Base-by-base conservation (phyloP, 139 green algal species). In the Picochlorum sp. region DNA sequence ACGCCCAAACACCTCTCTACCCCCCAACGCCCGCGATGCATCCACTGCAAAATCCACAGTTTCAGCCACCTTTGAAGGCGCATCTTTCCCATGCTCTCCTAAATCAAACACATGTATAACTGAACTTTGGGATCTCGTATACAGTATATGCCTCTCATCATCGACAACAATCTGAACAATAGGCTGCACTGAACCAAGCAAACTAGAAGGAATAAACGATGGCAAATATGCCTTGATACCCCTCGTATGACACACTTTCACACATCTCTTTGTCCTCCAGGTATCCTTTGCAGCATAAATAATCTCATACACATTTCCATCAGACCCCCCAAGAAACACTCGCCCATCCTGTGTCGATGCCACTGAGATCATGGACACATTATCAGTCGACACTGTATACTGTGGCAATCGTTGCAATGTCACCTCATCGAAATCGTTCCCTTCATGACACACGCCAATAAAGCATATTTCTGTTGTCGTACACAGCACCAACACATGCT, bases 221-320 rank as follows among this genome's bases (percentile, higher is more conserved):
- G 78, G 83, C 46, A 90, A 69, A 50, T 85, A 70, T 63, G 80
- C 69, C 61, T 78, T 58, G 24, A 91, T 62, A 52, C 80, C 66
- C n/a, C 77, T 63, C 0, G 81, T 91, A 56, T 80, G 68, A 56
- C 65, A 75, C 9, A 78, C 84, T 82, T 90, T 93, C 32, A 32
- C 60, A 66, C 82, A 92, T n/a, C 85, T 75, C 61, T 80, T 83
- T 46, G 74, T 60, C 30, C 80, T 58, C 89, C 89, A 96, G 20
- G 59, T 77, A 34, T 86, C 82, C 4, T 67, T 66, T 0, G 67
- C 68, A 13, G 41, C 51, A 74, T 98, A 98, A 52, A 76, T 44
- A 20, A 98, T 46, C 74, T 98, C 92, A 71, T 98, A 98, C 69
- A 98, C 73, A 61, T 92, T 80, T 4, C 91, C 90, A 65, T 98